Evolutionary conservation across 2,329 filamentous ascomycete genomes (phyloP), one percentile per base, ranked within the genome.

Genomic region (Penicillium sp.): DNA sequence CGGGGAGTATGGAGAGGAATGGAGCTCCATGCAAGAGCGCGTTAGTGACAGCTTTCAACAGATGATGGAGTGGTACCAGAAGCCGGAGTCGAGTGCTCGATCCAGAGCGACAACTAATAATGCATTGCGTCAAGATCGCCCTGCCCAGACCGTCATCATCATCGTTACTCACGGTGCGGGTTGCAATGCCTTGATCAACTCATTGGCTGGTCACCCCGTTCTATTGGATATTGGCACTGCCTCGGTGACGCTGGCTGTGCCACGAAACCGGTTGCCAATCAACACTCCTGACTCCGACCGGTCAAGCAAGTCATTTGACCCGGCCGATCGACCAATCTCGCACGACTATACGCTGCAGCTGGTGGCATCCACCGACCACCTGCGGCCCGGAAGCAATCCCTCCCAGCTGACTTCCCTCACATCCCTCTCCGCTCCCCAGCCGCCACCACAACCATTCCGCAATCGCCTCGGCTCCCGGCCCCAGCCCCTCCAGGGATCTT

Each of bases 81-180:
- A 81, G 71, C 67, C 86, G 62, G 33, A 50, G 80, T 43, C 56
- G 44, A 31, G 49, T 48, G 16, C 23, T 39, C 43, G 65, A 53
- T 62, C 57, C 44, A 58, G 54, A 8, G 29, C 58, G 3, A 23
- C 54, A 35, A 50, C 52, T 9, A 58, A 59, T 26, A 53, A 50
- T 10, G 29, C 53, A 3, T 27, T 25, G 21, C 37, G 42, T 21
- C 42, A 83, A 2, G 83, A 85, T 0, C 85, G 89, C 14, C 85
- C 87, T 23, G 82, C 87, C 33, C 90, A 96, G 65, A 84, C 92
- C 1, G 88, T 98, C 1, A 80, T 99, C 16, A 82, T 99, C 42
- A 78, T 99, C 8, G 90, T 99, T 23, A 96, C 95, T 0, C 95
- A 99, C 70, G 93, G 93, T 25, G 95, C 95, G 14, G 95, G 95